Base-by-base conservation (phyloP, 441 rosid species). In the Adansonia grandidieri region DNA sequence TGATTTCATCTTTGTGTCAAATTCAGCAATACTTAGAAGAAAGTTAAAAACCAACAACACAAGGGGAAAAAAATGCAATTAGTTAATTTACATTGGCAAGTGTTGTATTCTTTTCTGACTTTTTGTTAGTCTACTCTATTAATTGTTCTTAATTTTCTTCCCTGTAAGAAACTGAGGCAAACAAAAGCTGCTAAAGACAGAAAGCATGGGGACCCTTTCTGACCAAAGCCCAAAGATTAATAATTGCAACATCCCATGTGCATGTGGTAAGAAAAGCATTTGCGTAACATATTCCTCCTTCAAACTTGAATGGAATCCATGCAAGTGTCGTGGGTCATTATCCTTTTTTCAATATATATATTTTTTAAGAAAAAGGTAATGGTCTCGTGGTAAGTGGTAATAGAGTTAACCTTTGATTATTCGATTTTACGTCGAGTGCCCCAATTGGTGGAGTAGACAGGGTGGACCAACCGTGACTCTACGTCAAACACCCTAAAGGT, bases 181-280 rank as follows among this genome's bases (percentile, higher is more conserved):
- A 72, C 77, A 67, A 78, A 81, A 75, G 83, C 79, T 74, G 83
- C 72, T 0, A 54, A 40, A 56, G 50, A 22, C 9, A 5, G 20
- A 22, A 51, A n/a, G 20, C 15, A 75, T 64, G 68, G 81, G 80
- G 77, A 74, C 67, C 54, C 44, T 2, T 75, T 76, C 80, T 76
- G 78, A 68, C 73, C 77, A 45, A 73, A 58, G 0, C 37, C 9
- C 5, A 2, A 37, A 14, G 6, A 28, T 20, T 20, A 9, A 42
- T 28, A 61, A 40, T 44, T 6, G 8, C 9, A 75, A 15, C 80
- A 78, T 1, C 80, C 86, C 88, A 76, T 2, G 17, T 82, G 84
- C 88, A 85, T 81, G 88, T 81, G 86, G 42, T 5, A 56, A 54
- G 61, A 58, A 67, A 71, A 47, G 15, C 42, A 17, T 14, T 61